These are phyloP conservation scores for Dothistroma septosporum DNA, from an alignment of 2,329 filamentous ascomycete genomes.

Conservation along the genomic window DNA sequence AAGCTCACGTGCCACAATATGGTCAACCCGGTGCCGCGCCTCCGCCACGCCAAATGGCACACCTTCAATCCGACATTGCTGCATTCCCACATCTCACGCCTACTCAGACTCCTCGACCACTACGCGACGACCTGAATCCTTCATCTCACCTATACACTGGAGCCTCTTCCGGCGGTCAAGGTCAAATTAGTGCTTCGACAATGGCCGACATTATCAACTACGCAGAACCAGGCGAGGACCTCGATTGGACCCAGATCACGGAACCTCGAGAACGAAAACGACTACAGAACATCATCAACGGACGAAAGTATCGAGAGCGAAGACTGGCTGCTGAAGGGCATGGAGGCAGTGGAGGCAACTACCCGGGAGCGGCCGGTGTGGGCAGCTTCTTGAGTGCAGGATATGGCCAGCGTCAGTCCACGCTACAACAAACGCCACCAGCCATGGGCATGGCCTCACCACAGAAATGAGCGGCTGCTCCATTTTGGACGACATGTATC, in stretches of 20 bases:
- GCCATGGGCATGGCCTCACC: not conserved
- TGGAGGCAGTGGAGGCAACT: conserved; percentile 34
- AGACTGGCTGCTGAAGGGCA: conserved; percentile 35
- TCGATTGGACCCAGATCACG: conserved; percentile 38
- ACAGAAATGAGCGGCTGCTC: not conserved
- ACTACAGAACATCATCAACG: conserved; percentile 39
- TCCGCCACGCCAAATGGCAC: conserved; percentile 22
- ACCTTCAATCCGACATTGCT: conserved; percentile 32
- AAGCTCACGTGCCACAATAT: conserved; percentile 24
- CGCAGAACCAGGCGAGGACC: conserved; percentile 38
- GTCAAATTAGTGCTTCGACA: conserved; percentile 32
- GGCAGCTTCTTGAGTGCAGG: conserved; percentile 30
- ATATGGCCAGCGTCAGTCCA: conserved; percentile 19
- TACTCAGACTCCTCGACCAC: conserved; percentile 11
- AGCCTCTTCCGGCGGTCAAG: conserved; percentile 31
- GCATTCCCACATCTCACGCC: conserved; percentile 27
- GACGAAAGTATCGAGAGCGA: conserved; percentile 38
- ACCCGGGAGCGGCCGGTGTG: conserved; percentile 32
- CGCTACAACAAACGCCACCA: conserved; percentile 2
- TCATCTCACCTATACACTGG: conserved; percentile 35
- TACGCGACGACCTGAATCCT: conserved; percentile 26
- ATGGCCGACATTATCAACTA: conserved; percentile 37
- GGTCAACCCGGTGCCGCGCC: conserved; percentile 10
- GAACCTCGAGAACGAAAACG: conserved; percentile 38
- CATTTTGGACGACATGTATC: not conserved